Evolutionary conservation across 2,329 filamentous ascomycete species (phyloP).

Genomic region (Calonectria naviculata): DNA sequence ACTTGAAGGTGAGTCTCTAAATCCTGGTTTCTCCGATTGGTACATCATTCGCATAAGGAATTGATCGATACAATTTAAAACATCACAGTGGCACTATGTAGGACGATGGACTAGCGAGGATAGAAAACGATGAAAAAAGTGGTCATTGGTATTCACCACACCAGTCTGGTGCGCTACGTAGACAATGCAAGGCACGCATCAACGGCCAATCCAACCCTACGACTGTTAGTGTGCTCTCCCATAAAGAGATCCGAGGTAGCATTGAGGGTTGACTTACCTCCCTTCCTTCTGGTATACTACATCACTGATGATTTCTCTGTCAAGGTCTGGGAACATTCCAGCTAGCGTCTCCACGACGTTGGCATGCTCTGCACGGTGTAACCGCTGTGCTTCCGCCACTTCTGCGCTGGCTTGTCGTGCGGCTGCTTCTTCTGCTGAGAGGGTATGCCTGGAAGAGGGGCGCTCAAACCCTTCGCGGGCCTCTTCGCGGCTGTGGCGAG

Average conservation of each 20-base stretch:
- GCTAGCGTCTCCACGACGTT: slow-evolving; percentile 94
- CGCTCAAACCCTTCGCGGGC: slow-evolving; percentile 45
- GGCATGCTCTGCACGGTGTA: slow-evolving; percentile 86
- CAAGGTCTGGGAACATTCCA: slow-evolving; percentile 96
- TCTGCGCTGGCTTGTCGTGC: slow-evolving; percentile 92
- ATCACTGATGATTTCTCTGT: slow-evolving; percentile 94
- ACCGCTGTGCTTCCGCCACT: slow-evolving; percentile 84
- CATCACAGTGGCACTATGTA: neutral
- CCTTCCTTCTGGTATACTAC: slow-evolving; percentile 97
- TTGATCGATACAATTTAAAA: neutral
- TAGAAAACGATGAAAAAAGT: neutral
- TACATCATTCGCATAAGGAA: too few relatives aligned
- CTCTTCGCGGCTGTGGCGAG: slow-evolving; percentile 45
- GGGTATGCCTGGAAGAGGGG: slow-evolving; percentile 51
- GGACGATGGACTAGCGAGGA: too few relatives aligned
- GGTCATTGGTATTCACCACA: slow-evolving; percentile 13
- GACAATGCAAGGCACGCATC: slow-evolving; percentile 84
- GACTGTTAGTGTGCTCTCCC: slow-evolving; percentile 28
- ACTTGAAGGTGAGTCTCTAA: too few relatives aligned
- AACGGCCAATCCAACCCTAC: slow-evolving; percentile 84
- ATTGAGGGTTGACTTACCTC: slow-evolving; percentile 67
- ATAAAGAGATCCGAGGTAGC: neutral
- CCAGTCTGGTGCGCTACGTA: slow-evolving; percentile 42
- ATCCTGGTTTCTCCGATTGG: neutral
- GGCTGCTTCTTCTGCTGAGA: slow-evolving; percentile 87